Percentiles rank a stretch among this genome's conserved stretches.
Evolutionary conservation across 192 early-diverging fungal species (phyloP).

Genomic region (Coemansia sp.): DNA sequence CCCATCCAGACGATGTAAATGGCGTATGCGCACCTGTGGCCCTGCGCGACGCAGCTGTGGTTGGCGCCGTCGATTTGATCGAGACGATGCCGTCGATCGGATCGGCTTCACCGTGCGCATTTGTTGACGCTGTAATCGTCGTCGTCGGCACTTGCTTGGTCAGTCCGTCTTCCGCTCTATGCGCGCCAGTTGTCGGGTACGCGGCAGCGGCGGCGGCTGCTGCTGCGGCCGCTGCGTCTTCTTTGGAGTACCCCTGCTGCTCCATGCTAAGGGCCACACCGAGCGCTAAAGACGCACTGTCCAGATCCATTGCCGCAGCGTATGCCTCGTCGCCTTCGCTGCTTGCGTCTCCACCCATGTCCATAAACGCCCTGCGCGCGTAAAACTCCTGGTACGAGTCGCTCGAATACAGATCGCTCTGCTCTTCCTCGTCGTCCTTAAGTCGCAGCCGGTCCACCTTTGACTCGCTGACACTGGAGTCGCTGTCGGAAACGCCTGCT

Average conservation of each 20-base stretch:
- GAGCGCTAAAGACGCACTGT: conserved; percentile 50
- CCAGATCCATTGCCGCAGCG: conserved; percentile 31
- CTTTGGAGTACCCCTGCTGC: conserved; percentile 54
- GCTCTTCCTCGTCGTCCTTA: conserved; percentile 30
- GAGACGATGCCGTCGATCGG: conserved; percentile 55
- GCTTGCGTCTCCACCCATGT: conserved; percentile 22
- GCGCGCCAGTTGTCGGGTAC: conserved; percentile 13
- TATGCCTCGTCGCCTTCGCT: conserved; percentile 16
- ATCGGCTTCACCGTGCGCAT: conserved; percentile 52
- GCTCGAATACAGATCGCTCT: conserved; percentile 41
- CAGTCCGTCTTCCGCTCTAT: conserved; percentile 5
- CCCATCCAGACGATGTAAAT: conserved; percentile 31
- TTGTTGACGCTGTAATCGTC: conserved; percentile 51
- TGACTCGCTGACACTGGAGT: conserved; percentile 36
- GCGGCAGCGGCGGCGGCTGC: conserved; percentile 43
- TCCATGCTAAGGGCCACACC: conserved; percentile 56
- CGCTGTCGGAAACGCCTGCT: conserved; percentile 18
- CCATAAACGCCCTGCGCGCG: conserved; percentile 36
- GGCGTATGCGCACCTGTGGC: conserved; percentile 45
- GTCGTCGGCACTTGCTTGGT: conserved; percentile 27
- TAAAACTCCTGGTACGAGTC: conserved; percentile 53
- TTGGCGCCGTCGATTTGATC: conserved; percentile 34
- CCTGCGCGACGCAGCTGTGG: conserved; percentile 22
- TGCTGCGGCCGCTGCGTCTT: conserved; percentile 38
- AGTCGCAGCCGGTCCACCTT: conserved; percentile 33